Evolutionary conservation across 768 basidiomycete species (phyloP), one percentile per base, ranked within the genome.

Genomic region (Russula abietina): DNA sequence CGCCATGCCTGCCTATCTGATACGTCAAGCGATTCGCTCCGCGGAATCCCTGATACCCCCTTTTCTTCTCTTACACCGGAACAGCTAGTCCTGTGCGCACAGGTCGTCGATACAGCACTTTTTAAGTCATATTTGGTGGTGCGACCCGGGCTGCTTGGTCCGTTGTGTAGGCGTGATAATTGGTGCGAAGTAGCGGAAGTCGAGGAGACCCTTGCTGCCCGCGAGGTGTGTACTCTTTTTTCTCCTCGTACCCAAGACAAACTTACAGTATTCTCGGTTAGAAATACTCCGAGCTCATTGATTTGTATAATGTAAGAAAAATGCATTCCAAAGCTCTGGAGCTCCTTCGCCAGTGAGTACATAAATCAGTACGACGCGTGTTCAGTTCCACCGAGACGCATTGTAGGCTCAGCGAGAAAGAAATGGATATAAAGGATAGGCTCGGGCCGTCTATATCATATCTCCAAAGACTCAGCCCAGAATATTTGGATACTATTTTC

Each of bases 111-210:
- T 69, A 98, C 97, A 1, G 95, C 91, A 10, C 75, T 98, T 66
- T 94, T 98, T 75, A 96, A 97, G 75, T 86, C 89, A 3, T 97
- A 96, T 73, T 76, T 98, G 24, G 80, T 91, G 24, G 87, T 88
- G 46, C 79, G 88, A 49, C 93, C 96, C 0, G 82, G 80, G 14
- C 75, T 99, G 60, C 76, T 98, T 11, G 93, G 91, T 0, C 85
- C 91, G 33, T 74, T 98, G 55, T 98, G 96, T 73, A 82, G 96
- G 48, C 77, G 96, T 28, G 83, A 91, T 2, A 98, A 97, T 73
- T 99, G 94, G 93, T 98, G 96, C 73, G 97, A 98, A 70, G 94
- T 98, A 1, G 85, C 85, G 5, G 91, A 95, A 69, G 91, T 95
- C 1, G 94, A 99, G 72, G 93, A 90, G 71, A 83, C 93, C 63